Percentiles rank a stretch among this genome's conserved stretches.
phyloP scores from a whole-genome alignment of 2,329 filamentous ascomycete genomes.

The Alternaria sp. region DNA sequence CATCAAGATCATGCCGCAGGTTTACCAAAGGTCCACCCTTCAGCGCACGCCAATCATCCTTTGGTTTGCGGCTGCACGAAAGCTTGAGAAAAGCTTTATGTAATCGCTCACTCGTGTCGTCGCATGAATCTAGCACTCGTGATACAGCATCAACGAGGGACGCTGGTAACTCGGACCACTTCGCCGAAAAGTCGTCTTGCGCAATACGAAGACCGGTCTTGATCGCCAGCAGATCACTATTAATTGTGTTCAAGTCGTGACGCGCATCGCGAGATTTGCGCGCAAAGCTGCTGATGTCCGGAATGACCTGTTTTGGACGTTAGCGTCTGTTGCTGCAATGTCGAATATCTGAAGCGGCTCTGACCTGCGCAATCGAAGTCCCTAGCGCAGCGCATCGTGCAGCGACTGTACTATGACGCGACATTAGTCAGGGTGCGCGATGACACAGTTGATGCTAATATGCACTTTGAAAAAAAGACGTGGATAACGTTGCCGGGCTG shows the following conservation, averaged over 20 bases:
- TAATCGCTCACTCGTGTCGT: conserved; percentile 36
- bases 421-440: conserved; percentile 29
- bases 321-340: conserved; percentile 20
- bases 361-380: conserved; percentile 42
- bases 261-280: conserved; percentile 45
- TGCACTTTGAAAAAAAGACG: conserved; percentile 12
- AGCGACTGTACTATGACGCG: conserved; percentile 40
- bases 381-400: conserved; percentile 47
- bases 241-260: conserved; percentile 46
- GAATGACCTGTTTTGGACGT: conserved; percentile 37
- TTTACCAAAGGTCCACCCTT: conserved; percentile 28
- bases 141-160: conserved; percentile 39
- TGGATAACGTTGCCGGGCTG: conserved; percentile 1
- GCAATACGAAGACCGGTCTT: conserved; percentile 44
- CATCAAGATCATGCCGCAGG: conserved; percentile 39
- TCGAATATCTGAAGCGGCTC: conserved; percentile 16
- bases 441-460: conserved; percentile 6
- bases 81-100: conserved; percentile 44
- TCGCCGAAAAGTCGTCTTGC: conserved; percentile 43
- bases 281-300: conserved; percentile 42
- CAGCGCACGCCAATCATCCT: conserved; percentile 34
- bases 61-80: conserved; percentile 33
- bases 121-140: conserved; percentile 44
- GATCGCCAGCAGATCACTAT: conserved; percentile 44
- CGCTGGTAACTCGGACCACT: conserved; percentile 28